Percentiles rank a stretch among this genome's conserved stretches.
Evolutionary conservation across 163 green algal genomes (phyloP).

Genomic region (Scenedesmus sp.): DNA sequence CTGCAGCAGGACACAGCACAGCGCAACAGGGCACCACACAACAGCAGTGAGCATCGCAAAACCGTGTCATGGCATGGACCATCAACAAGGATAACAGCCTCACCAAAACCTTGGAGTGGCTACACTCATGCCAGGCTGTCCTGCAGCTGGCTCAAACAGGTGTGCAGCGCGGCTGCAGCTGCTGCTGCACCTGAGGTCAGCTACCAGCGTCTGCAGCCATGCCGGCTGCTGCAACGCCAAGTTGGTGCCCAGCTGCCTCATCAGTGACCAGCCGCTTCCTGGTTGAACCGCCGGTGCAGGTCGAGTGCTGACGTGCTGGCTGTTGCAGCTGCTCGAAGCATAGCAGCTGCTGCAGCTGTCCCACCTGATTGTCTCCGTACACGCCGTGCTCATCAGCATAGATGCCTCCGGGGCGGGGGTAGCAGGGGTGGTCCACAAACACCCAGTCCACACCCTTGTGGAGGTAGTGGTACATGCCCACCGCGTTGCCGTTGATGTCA

Average conservation of each 20-base stretch:
- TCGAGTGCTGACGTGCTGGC: neutral
- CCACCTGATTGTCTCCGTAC: constrained; percentile 88
- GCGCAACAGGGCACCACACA: neutral
- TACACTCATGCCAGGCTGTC: too few relatives aligned
- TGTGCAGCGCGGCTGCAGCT: neutral
- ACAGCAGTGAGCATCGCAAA: neutral
- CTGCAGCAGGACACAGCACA: constrained; percentile 57
- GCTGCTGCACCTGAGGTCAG: neutral
- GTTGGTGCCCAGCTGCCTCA: too few relatives aligned
- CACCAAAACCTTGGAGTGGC: too few relatives aligned
- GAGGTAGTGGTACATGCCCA: constrained; percentile 70
- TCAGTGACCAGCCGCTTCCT: too few relatives aligned
- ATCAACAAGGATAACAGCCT: neutral
- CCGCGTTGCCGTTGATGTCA: constrained; percentile 57
- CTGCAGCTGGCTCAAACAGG: too few relatives aligned
- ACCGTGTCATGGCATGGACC: neutral
- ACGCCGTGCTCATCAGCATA: constrained; percentile 80
- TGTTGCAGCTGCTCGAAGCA: neutral
- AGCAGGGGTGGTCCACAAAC: constrained; percentile 87
- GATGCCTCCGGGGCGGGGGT: constrained; percentile 76
- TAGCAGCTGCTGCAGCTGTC: neutral
- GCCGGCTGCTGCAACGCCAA: neutral
- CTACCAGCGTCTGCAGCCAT: neutral
- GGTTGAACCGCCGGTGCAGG: neutral
- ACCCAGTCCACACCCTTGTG: constrained; percentile 81